These are phyloP conservation scores for Venturia nashicola DNA, from an alignment of 2,329 filamentous ascomycete species.

Conservation along the genomic window DNA sequence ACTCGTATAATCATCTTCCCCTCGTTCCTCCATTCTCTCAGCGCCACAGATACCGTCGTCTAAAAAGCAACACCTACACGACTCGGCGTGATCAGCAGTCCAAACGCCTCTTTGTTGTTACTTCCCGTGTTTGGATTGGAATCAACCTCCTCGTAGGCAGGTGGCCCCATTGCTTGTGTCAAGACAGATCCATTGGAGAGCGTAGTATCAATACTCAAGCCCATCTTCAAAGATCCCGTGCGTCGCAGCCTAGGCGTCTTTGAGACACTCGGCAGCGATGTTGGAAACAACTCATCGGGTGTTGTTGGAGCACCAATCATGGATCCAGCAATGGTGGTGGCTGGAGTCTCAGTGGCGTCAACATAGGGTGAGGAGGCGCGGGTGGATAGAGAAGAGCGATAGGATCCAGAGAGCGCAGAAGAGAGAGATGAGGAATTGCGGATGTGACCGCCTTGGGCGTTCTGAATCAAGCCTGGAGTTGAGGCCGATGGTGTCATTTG, in stretches of 20 bases:
- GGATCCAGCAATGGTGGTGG: slow-evolving; percentile 1
- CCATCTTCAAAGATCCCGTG: neutral
- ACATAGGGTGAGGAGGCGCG: neutral
- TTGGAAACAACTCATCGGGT: neutral
- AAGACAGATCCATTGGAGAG: slow-evolving; percentile 5
- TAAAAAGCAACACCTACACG: slow-evolving; percentile 4
- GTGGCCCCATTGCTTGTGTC: neutral
- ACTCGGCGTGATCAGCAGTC: neutral
- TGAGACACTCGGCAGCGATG: slow-evolving; percentile 2
- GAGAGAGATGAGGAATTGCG: neutral
- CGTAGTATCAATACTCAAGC: slow-evolving; percentile 8
- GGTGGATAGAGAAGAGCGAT: neutral
- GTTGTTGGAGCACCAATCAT: neutral
- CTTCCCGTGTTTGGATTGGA: neutral
- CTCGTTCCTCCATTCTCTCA: neutral
- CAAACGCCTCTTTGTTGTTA: neutral
- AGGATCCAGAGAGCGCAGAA: neutral
- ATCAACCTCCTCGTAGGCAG: slow-evolving; percentile 5
- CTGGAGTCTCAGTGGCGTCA: neutral
- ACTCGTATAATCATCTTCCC: neutral
- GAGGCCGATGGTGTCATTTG: neutral
- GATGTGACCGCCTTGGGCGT: neutral
- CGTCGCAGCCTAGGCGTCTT: slow-evolving; percentile 1
- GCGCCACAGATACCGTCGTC: neutral
- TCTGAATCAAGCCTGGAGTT: neutral